phyloP scores from a whole-genome alignment of 2,329 filamentous ascomycete genomes.

The Aspergillus sp. region DNA sequence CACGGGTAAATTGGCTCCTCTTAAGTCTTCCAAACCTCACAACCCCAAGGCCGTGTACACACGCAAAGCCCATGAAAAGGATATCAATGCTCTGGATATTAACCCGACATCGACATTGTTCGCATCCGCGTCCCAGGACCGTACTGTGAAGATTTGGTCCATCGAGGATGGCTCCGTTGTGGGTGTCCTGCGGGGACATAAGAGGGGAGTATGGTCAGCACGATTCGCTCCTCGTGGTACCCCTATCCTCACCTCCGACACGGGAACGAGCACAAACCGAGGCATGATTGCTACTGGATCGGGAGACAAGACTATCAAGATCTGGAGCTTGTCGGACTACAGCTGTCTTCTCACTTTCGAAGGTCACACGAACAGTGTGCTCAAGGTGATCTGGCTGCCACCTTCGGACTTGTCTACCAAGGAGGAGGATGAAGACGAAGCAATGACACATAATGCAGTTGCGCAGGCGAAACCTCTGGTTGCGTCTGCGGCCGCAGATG shows the following conservation, averaged over 20 bases:
- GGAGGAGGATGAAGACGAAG: conserved; percentile 37
- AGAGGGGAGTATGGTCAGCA: conserved; percentile 93
- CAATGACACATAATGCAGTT: conserved; percentile 31
- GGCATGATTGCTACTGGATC: conserved; percentile 87
- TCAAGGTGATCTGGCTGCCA: conserved; percentile 88
- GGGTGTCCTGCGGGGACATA: conserved; percentile 88
- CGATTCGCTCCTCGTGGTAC: conserved; percentile 81
- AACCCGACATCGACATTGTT: conserved; percentile 76
- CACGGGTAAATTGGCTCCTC: conserved; percentile 62
- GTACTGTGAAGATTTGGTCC: conserved; percentile 96
- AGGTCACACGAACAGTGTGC: conserved; percentile 90
- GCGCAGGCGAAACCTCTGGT: conserved; percentile 49
- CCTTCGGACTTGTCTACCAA: conserved; percentile 43
- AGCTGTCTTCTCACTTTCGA: conserved; percentile 92
- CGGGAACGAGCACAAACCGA: conserved; percentile 69
- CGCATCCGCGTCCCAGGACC: conserved; percentile 94
- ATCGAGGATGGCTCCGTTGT: conserved; percentile 84
- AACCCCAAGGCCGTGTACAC: conserved; percentile 69
- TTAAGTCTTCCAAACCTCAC: conserved; percentile 41
- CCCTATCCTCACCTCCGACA: conserved; percentile 72
- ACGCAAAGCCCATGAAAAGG: conserved; percentile 95
- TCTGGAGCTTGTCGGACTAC: conserved; percentile 93
- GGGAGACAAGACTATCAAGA: conserved; percentile 92
- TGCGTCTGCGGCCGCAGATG: conserved; percentile 87
- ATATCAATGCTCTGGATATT: conserved; percentile 92